Conservation (phyloP, 2,329 filamentous ascomycete species). For the Arthrobotrys conoides region DNA sequence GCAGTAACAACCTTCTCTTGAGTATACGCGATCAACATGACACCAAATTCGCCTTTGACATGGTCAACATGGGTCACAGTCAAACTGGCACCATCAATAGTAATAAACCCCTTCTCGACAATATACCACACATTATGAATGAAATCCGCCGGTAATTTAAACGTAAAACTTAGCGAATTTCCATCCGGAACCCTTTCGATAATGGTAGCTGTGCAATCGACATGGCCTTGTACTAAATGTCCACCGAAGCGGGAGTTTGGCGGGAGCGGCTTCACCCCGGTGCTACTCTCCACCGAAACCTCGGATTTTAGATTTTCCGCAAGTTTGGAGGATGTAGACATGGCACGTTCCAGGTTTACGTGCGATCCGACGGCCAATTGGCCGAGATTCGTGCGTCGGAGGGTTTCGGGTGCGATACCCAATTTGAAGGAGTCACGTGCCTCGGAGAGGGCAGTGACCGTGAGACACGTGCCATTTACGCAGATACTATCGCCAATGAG, state of each 20-base stretch:
- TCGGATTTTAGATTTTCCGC: conserved; percentile 23
- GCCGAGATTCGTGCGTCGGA: conserved; percentile 95
- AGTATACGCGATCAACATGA: conserved; percentile 98
- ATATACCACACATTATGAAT: conserved; percentile 83
- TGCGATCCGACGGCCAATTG: conserved; percentile 73
- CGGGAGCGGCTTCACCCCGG: conserved; percentile 46
- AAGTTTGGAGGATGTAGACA: conserved; percentile 74
- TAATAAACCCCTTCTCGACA: conserved; percentile 96
- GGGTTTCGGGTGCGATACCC: conserved; percentile 93
- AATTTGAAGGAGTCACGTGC: conserved; percentile 78
- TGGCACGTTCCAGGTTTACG: conserved; percentile 95
- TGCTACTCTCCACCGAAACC: neutral
- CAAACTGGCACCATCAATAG: conserved; percentile 92
- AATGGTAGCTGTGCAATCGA: conserved; percentile 88
- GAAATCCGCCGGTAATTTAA: conserved; percentile 76
- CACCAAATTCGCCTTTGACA: conserved; percentile 83
- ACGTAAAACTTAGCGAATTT: conserved; percentile 88
- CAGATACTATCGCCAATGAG: conserved; percentile 93
- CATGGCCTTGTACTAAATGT: conserved; percentile 86
- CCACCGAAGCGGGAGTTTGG: conserved; percentile 91
- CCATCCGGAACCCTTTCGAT: conserved; percentile 82
- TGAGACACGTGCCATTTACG: conserved; percentile 94
- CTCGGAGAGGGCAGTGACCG: conserved; percentile 79
- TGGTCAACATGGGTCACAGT: conserved; percentile 91
- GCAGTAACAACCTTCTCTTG: conserved; percentile 91